These are phyloP conservation scores for Penicillium angulare DNA, from an alignment of 495 filamentous ascomycete species.

Conservation along the genomic window DNA sequence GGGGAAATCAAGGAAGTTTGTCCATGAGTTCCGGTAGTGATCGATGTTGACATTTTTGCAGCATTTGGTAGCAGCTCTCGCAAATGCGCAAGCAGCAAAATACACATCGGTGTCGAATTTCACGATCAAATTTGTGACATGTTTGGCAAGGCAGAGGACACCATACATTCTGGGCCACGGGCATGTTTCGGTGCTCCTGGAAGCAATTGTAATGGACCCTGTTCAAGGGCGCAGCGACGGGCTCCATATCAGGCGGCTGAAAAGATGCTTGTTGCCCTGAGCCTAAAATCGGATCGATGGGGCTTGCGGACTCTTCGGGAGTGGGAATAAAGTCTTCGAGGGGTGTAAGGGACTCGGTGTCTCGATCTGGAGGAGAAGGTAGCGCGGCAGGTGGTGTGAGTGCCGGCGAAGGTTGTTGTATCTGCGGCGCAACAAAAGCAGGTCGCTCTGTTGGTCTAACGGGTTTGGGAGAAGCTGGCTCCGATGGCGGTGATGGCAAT, in stretches of 20 bases:
- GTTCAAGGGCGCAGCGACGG: constrained; percentile 37
- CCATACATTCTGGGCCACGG: constrained; percentile 41
- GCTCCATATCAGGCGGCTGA: constrained; percentile 34
- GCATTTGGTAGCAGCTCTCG: constrained; percentile 33
- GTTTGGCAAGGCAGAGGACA: constrained; percentile 51
- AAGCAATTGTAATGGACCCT: constrained; percentile 45
- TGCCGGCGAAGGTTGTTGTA: neutral
- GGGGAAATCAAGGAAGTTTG: constrained; percentile 5
- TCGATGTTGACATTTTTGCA: constrained; percentile 38
- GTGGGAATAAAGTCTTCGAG: constrained; percentile 42
- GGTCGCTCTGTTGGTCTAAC: constrained; percentile 3
- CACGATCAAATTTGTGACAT: constrained; percentile 43
- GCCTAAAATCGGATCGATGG: constrained; percentile 24
- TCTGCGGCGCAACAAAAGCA: neutral
- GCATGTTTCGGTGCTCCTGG: constrained; percentile 46
- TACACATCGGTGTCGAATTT: constrained; percentile 46
- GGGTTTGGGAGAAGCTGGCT: constrained; percentile 3
- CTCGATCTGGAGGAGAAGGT: constrained; percentile 4
- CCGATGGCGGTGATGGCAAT: constrained; percentile 1
- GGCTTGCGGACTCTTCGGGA: constrained; percentile 26
- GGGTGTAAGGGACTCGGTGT: constrained; percentile 17
- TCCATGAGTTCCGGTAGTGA: constrained; percentile 37
- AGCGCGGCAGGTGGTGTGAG: neutral
- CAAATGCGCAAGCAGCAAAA: constrained; percentile 52
- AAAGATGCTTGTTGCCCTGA: constrained; percentile 28